These are phyloP conservation scores for Wickerhamomyces xylosicus DNA, from an alignment of 805 yeast species.

Conservation along the genomic window DNA sequence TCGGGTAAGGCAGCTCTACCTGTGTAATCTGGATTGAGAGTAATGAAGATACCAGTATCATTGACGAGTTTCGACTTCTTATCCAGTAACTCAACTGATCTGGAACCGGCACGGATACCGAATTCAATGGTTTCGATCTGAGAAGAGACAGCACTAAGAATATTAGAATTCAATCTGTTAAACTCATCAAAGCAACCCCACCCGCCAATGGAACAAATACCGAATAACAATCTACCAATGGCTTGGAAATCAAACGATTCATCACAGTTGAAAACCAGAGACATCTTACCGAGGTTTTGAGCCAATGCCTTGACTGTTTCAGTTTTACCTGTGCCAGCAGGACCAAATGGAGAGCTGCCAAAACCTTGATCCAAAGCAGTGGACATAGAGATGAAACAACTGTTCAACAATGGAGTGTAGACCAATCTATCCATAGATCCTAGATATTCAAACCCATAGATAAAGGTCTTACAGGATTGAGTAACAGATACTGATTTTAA, in stretches of 20 bases:
- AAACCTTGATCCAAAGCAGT: constrained; percentile 61
- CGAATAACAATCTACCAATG: constrained; percentile 66
- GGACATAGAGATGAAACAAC: constrained; percentile 57
- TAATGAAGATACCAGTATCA: constrained; percentile 68
- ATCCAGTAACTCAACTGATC: constrained; percentile 31
- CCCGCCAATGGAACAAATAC: constrained; percentile 74
- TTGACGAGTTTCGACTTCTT: constrained; percentile 27
- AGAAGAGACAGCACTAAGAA: constrained; percentile 77
- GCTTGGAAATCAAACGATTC: constrained; percentile 77
- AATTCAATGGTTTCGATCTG: constrained; percentile 64
- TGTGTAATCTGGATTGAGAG: constrained; percentile 83
- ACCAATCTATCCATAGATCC: constrained; percentile 71
- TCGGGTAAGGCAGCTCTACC: constrained; percentile 83
- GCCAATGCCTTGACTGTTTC: constrained; percentile 85
- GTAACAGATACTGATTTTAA: constrained; percentile 29
- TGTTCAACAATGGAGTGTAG: constrained; percentile 59
- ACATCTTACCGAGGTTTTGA: constrained; percentile 67
- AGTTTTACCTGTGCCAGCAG: constrained; percentile 97
- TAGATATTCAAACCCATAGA: constrained; percentile 74
- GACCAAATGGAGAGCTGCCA: constrained; percentile 93
- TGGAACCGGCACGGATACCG: constrained; percentile 26
- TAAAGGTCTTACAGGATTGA: constrained; percentile 41
- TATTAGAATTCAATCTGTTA: constrained; percentile 62
- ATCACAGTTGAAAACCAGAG: constrained; percentile 84
- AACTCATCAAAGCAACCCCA: constrained; percentile 98